Evolutionary conservation across 1,284 basidiomycete genomes (phyloP), one percentile per base, ranked within the genome.

Genomic region (Ceratobasidium sp.): DNA sequence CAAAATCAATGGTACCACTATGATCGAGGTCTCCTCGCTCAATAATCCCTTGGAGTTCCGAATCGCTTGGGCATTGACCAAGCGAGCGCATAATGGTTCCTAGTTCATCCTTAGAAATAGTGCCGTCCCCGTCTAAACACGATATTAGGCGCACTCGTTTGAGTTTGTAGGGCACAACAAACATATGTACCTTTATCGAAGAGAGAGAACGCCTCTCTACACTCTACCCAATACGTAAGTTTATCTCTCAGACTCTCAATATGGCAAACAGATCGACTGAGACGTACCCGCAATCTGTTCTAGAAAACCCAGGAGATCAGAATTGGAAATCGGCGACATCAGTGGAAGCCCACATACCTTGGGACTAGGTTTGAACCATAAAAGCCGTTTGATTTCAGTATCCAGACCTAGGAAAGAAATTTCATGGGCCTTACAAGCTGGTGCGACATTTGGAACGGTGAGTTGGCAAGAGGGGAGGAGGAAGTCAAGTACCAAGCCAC

Each of bases 41-140:
- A 48, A 80, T 80, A 38, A 91, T 91, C 84, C 90, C 89, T 82
- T 89, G 87, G 48, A 91, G 85, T 83, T 91, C 89, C 28, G 89
- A 88, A 82, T 90, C 89, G 77, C 89, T 89, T 4, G 89, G 89
- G 85, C 90, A 90, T 84, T 90, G 89, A 9, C 90, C 89, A 20
- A 91, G 84, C 28, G 89, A 90, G 78, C 89, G 86, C 90, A 91
- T 91, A 81, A 91, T 89, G 75, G 88, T 90, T 57, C 89, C 89
- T 81, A 90, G 88, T 84, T 91, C 89, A 82, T 89, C 42, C 44
- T 52, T n/a, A 38, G 78, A 67, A 46, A 78, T 78, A 15, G 71
- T 78, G 26, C 78, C 78, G 56, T 76, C 73, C 5, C 73, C 78
- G 40, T 78, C 78, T 78, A 46, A 50, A 50, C 48, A 50, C 17